Evolutionary conservation across 352 stramenopile species (phyloP).

Genomic region (Nothophytophthora sp.): DNA sequence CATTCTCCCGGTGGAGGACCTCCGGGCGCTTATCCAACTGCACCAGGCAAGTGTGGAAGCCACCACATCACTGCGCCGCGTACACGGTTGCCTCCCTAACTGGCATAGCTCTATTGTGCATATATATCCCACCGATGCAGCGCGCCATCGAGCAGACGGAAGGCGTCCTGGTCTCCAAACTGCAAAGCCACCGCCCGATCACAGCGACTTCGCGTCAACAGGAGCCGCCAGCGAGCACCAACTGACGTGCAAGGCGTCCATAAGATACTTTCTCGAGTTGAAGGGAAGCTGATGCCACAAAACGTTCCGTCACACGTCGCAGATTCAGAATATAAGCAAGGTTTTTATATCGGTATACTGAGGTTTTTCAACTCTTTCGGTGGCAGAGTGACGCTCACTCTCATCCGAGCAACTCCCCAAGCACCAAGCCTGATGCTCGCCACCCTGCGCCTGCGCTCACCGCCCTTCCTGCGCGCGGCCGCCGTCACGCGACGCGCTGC

Average conservation of each 20-base stretch:
- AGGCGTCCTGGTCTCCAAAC: constrained; percentile 49
- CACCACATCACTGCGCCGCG: not conserved
- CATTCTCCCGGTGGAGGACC: constrained; percentile 22
- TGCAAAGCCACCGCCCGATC: constrained; percentile 32
- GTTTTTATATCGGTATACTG: constrained; percentile 4
- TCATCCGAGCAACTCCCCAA: not conserved
- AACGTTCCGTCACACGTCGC: constrained; percentile 24
- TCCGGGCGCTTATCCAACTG: constrained; percentile 63
- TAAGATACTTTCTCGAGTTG: too few relatives aligned
- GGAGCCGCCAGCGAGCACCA: constrained; percentile 15
- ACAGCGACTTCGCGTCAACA: constrained; percentile 1
- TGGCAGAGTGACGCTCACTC: constrained; percentile 8
- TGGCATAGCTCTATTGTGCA: constrained; percentile 1
- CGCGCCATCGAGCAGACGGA: constrained; percentile 55
- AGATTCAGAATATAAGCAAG: constrained; percentile 10
- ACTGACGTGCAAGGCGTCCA: too few relatives aligned
- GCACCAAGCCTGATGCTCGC: not conserved
- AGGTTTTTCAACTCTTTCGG: constrained; percentile 19
- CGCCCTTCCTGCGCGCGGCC: not conserved
- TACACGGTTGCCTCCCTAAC: not conserved
- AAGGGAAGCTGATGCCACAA: too few relatives aligned
- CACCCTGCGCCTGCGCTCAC: not conserved
- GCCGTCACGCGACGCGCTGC: not conserved
- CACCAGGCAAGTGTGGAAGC: constrained; percentile 38
- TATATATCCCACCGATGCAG: too few relatives aligned